Conservation (phyloP, 2,329 filamentous ascomycete genomes). For the Alternaria postmessia region DNA sequence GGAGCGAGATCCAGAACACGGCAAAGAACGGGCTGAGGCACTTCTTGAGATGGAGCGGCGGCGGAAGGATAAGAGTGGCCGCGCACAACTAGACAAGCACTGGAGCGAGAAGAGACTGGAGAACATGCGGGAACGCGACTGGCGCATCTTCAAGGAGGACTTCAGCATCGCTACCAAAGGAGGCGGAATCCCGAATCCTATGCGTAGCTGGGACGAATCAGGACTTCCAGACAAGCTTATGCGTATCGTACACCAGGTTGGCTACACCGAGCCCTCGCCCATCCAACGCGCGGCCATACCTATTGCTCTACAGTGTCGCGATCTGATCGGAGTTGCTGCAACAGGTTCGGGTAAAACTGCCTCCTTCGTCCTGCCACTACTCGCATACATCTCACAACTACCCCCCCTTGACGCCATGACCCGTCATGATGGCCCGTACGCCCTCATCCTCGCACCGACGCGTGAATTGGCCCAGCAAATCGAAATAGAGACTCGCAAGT, state of each 20-base stretch:
- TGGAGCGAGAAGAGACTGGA: conserved; percentile 94
- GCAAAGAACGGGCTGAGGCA: conserved; percentile 76
- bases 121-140: conserved; percentile 96
- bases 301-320: conserved; percentile 88
- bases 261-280: conserved; percentile 89
- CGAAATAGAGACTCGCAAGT: conserved; percentile 91
- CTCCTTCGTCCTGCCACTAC: conserved; percentile 87
- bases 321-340: conserved; percentile 97
- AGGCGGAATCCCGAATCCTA: conserved; percentile 89
- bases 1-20: conserved; percentile 77
- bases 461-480: conserved; percentile 98
- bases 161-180: conserved; percentile 97
- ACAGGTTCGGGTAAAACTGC: conserved; percentile 99
- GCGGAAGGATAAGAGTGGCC: conserved; percentile 73
- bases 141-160: conserved; percentile 99
- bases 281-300: conserved; percentile 96
- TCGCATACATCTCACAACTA: conserved; percentile 93
- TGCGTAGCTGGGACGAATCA: conserved; percentile 93
- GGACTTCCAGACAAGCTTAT: conserved; percentile 78
- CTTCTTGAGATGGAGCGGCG: conserved; percentile 86
- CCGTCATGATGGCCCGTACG: conserved; percentile 94
- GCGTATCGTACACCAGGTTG: conserved; percentile 81
- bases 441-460: conserved; percentile 95
- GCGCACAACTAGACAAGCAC: conserved; percentile 84
- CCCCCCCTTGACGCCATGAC: conserved; percentile 84